These are phyloP conservation scores for Neurospora sp. DNA, from an alignment of 495 filamentous ascomycete genomes.

Conservation along the genomic window DNA sequence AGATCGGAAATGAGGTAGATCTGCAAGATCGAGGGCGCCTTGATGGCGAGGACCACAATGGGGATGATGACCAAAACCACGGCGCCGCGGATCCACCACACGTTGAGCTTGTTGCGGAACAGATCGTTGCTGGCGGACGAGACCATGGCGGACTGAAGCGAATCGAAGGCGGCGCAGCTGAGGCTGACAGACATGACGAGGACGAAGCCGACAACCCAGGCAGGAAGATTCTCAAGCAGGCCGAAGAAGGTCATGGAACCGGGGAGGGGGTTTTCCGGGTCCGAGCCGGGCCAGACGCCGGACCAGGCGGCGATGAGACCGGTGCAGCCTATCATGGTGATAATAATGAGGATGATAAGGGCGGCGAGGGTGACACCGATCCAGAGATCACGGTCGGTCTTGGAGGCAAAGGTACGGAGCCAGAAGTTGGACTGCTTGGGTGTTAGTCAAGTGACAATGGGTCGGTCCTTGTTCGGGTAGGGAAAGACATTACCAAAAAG, in stretches of 20 bases:
- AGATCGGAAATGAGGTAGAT: conserved; percentile 72
- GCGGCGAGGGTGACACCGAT: conserved; percentile 57
- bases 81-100: conserved; percentile 54
- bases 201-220: conserved; percentile 66
- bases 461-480: not conserved
- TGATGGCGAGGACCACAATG: conserved; percentile 58
- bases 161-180: conserved; percentile 64
- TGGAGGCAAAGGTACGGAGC: conserved; percentile 72
- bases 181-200: conserved; percentile 66
- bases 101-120: conserved; percentile 63
- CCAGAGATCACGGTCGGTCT: conserved; percentile 65
- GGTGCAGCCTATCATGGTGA: conserved; percentile 55
- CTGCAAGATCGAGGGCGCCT: conserved; percentile 58
- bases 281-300: conserved; percentile 47
- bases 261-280: conserved; percentile 36
- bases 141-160: conserved; percentile 66
- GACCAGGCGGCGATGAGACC: conserved; percentile 67
- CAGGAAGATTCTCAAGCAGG: conserved; percentile 55
- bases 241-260: conserved; percentile 65
- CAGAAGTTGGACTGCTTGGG: conserved; percentile 50
- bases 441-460: not conserved
- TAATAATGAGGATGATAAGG: conserved; percentile 48
- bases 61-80: conserved; percentile 62
- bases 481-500: conserved; percentile 39
- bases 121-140: conserved; percentile 65